Conservation (phyloP, 768 basidiomycete genomes). For the Pleurotus platypus region DNA sequence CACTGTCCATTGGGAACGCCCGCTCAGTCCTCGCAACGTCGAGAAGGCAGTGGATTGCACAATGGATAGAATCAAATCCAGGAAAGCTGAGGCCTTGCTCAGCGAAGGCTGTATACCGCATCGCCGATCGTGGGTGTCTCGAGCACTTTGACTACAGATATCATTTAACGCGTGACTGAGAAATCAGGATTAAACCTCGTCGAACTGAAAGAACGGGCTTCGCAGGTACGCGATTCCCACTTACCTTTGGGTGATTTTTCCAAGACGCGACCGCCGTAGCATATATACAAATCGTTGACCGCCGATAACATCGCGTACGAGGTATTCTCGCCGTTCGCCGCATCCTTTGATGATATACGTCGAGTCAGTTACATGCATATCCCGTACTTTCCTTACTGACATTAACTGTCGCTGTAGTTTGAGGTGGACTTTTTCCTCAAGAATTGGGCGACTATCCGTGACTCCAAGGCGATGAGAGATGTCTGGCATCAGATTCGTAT, state of each 20-base stretch:
- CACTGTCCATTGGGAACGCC: background rate
- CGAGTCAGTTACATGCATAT: slow-evolving; percentile 39
- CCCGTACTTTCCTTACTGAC: slow-evolving; percentile 27
- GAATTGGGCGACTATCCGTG: slow-evolving; percentile 80
- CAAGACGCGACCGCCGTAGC: slow-evolving; percentile 43
- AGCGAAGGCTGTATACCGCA: slow-evolving; percentile 79
- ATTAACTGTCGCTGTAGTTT: slow-evolving; percentile 36
- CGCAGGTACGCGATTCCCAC: slow-evolving; percentile 29
- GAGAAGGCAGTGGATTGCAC: slow-evolving; percentile 67
- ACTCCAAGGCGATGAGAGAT: slow-evolving; percentile 77
- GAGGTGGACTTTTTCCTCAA: slow-evolving; percentile 77
- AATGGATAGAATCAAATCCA: slow-evolving; percentile 61
- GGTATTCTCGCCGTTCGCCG: slow-evolving; percentile 82
- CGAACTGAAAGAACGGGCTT: slow-evolving; percentile 73
- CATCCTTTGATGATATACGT: slow-evolving; percentile 76
- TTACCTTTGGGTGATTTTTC: background rate
- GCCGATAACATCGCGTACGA: slow-evolving; percentile 83
- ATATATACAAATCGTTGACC: slow-evolving; percentile 73
- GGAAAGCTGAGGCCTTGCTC: slow-evolving; percentile 68
- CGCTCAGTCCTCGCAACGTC: background rate
- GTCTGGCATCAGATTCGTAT: slow-evolving; percentile 85
- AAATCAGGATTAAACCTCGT: slow-evolving; percentile 61
- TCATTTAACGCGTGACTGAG: background rate
- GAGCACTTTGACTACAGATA: background rate
- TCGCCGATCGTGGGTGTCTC: slow-evolving; percentile 69